Percentiles rank a stretch among this genome's conserved stretches.
phyloP scores from a whole-genome alignment of 371 early-diverging fungal species.

The Mycotypha africana region DNA sequence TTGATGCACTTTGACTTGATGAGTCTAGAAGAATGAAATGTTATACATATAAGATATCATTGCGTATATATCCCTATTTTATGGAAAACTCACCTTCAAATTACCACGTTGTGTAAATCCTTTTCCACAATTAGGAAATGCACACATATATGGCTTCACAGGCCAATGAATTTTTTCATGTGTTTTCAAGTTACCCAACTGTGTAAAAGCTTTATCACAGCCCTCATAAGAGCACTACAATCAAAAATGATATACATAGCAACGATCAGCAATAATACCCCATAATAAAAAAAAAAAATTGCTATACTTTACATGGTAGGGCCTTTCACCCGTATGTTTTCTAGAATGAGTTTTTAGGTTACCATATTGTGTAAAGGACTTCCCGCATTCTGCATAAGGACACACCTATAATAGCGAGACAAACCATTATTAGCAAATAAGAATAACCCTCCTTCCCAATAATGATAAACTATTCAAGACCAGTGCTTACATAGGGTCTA shows the following conservation, averaged over 20 bases:
- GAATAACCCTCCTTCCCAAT: too few relatives aligned
- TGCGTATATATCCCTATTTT: too few relatives aligned
- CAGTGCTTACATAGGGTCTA: slow-evolving; percentile 23
- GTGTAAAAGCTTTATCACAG: slow-evolving; percentile 72
- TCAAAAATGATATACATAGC: background rate
- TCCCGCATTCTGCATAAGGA: slow-evolving; percentile 35
- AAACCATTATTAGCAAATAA: too few relatives aligned
- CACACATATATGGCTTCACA: slow-evolving; percentile 65
- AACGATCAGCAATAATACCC: too few relatives aligned
- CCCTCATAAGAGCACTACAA: slow-evolving; percentile 41
- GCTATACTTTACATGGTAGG: slow-evolving; percentile 44
- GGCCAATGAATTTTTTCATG: slow-evolving; percentile 70
- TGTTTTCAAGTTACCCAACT: slow-evolving; percentile 77
- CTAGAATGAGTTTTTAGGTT: slow-evolving; percentile 67
- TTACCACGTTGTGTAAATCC: slow-evolving; percentile 66
- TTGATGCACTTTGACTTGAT: slow-evolving; percentile 23
- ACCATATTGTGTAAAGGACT: slow-evolving; percentile 53
- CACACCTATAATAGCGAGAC: slow-evolving; percentile 18
- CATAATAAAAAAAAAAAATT: background rate
- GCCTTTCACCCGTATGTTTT: slow-evolving; percentile 65
- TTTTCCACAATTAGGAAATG: slow-evolving; percentile 51
- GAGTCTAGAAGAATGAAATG: slow-evolving; percentile 9
- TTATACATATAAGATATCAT: too few relatives aligned
- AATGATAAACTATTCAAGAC: too few relatives aligned
- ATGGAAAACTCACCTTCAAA: slow-evolving; percentile 31